These are phyloP conservation scores for Neofusicoccum parvum DNA, from an alignment of 2,329 filamentous ascomycete genomes.

Conservation along the genomic window DNA sequence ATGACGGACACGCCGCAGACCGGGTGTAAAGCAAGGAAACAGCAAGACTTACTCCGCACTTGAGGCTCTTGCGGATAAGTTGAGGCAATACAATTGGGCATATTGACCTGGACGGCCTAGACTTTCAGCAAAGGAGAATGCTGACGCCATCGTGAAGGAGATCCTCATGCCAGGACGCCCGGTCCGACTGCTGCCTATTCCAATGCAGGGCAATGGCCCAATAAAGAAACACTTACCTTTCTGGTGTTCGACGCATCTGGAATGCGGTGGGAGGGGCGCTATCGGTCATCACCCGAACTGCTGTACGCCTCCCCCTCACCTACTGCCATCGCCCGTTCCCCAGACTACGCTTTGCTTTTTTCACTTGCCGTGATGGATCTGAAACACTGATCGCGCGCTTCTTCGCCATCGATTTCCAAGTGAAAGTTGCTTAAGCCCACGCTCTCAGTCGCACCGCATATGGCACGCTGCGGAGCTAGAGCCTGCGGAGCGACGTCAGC, in stretches of 20 bases:
- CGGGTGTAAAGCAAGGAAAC: neutral
- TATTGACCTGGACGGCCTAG: neutral
- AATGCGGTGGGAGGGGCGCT: neutral
- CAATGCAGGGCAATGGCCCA: neutral
- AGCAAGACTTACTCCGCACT: neutral
- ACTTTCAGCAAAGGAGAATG: neutral
- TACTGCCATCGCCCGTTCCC: neutral
- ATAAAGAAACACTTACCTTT: conserved; percentile 5
- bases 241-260: neutral
- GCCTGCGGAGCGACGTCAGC: conserved; percentile 17
- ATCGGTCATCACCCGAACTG: neutral
- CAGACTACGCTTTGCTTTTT: neutral
- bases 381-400: conserved; percentile 2
- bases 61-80: conserved; percentile 11
- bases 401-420: neutral
- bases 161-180: neutral
- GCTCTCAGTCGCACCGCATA: conserved; percentile 9
- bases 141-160: conserved; percentile 13
- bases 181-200: conserved; percentile 4
- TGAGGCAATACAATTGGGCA: neutral
- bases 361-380: neutral
- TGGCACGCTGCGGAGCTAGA: conserved; percentile 10
- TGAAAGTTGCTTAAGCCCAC: neutral
- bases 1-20: neutral
- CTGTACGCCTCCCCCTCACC: neutral